Conservation (phyloP, 768 basidiomycete genomes). For the Tremella mesenterica region DNA sequence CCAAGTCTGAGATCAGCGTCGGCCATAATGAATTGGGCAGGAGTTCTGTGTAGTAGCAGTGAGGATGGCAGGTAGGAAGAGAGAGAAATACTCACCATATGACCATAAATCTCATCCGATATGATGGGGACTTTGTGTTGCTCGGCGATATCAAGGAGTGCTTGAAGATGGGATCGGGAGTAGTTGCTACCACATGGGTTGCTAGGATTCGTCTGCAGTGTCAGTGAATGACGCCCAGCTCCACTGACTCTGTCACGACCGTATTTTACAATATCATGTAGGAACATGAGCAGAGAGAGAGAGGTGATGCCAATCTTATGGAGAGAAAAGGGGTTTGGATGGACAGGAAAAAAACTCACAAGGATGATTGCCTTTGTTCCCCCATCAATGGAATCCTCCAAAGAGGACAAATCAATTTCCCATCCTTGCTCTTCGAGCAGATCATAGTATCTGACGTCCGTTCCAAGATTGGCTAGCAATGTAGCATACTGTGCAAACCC, state of each 20-base stretch:
- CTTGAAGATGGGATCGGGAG: slow-evolving; percentile 29
- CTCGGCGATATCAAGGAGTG: slow-evolving; percentile 38
- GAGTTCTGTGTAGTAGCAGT: too few relatives aligned
- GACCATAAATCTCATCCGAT: slow-evolving; percentile 43
- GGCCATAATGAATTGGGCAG: background rate
- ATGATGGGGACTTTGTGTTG: slow-evolving; percentile 40
- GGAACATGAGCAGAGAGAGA: too few relatives aligned
- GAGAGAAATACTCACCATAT: slow-evolving; percentile 26
- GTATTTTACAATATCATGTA: too few relatives aligned
- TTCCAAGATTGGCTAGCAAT: slow-evolving; percentile 29
- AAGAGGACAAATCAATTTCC: slow-evolving; percentile 41
- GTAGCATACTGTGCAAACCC: slow-evolving; percentile 45
- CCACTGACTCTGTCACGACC: too few relatives aligned
- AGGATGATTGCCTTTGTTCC: slow-evolving; percentile 42
- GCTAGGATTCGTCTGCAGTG: slow-evolving; percentile 41
- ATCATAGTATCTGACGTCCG: slow-evolving; percentile 44
- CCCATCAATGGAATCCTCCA: slow-evolving; percentile 43
- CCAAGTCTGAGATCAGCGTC: slow-evolving; percentile 29
- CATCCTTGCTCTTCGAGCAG: slow-evolving; percentile 41
- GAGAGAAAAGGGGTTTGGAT: too few relatives aligned
- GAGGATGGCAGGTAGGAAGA: too few relatives aligned
- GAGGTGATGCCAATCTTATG: too few relatives aligned
- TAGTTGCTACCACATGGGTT: slow-evolving; percentile 46
- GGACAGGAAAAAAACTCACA: slow-evolving; percentile 20
- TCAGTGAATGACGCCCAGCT: slow-evolving; percentile 1